Evolutionary conservation across 2,329 filamentous ascomycete genomes (phyloP).

Genomic region (Calonectria multiphialidica): DNA sequence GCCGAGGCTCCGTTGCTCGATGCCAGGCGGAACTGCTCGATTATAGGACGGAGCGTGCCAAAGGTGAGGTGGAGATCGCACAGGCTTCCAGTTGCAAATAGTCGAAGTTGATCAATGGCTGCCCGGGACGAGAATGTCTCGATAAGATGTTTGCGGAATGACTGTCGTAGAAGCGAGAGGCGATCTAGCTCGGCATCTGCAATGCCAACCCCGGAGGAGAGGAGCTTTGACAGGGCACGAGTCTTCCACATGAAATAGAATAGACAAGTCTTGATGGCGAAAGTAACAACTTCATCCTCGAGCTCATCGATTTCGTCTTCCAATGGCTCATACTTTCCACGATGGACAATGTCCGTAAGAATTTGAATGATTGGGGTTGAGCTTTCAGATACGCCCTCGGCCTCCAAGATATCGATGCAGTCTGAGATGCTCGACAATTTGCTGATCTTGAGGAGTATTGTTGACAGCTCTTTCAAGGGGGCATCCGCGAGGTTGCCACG

Average conservation of each 20-base stretch:
- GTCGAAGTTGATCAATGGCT: slow-evolving; percentile 81
- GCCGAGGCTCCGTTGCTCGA: slow-evolving; percentile 39
- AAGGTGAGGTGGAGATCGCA: slow-evolving; percentile 89
- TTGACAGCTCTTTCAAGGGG: slow-evolving; percentile 77
- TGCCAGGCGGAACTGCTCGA: slow-evolving; percentile 54
- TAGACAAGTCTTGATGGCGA: slow-evolving; percentile 80
- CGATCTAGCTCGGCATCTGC: slow-evolving; percentile 70
- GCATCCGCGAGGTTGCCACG: slow-evolving; percentile 77
- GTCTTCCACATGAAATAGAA: slow-evolving; percentile 98
- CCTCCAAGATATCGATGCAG: slow-evolving; percentile 81
- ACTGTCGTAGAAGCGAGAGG: slow-evolving; percentile 66
- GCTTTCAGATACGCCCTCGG: slow-evolving; percentile 62
- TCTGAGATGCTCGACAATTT: slow-evolving; percentile 85
- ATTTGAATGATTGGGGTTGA: slow-evolving; percentile 72
- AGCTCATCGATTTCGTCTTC: slow-evolving; percentile 79
- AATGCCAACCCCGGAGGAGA: slow-evolving; percentile 68
- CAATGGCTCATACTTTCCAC: slow-evolving; percentile 77
- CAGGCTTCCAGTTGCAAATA: slow-evolving; percentile 80
- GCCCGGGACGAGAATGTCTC: slow-evolving; percentile 76
- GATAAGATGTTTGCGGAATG: slow-evolving; percentile 73
- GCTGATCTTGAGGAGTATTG: slow-evolving; percentile 82
- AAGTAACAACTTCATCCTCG: slow-evolving; percentile 83
- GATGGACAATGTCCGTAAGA: slow-evolving; percentile 78
- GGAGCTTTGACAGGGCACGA: slow-evolving; percentile 66
- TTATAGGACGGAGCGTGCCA: slow-evolving; percentile 73